phyloP scores from a whole-genome alignment of 2,329 filamentous ascomycete species.

The Phialocephala sp. region DNA sequence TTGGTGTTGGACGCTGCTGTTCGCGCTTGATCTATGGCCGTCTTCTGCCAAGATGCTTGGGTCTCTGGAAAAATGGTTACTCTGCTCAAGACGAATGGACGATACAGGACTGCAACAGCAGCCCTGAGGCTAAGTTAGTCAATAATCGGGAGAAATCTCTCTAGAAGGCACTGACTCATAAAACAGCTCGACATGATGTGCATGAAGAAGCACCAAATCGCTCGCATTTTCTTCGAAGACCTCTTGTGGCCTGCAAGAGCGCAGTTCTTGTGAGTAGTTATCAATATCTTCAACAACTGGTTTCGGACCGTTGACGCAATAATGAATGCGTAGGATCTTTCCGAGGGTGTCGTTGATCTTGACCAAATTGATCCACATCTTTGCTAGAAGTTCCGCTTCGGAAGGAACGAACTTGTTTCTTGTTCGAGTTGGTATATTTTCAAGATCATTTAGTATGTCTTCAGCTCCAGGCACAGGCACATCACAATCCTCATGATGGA shows the following conservation, averaged over 20 bases:
- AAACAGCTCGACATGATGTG: slow-evolving; percentile 26
- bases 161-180: slow-evolving; percentile 24
- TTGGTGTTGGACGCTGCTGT: slow-evolving; percentile 23
- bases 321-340: slow-evolving; percentile 26
- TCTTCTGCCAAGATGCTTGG: slow-evolving; percentile 13
- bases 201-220: slow-evolving; percentile 23
- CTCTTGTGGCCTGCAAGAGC: slow-evolving; percentile 11
- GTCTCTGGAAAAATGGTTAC: neutral
- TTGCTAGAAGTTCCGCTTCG: slow-evolving; percentile 14
- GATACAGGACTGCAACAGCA: slow-evolving; percentile 27
- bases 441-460: slow-evolving; percentile 18
- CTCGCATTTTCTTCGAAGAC: slow-evolving; percentile 10
- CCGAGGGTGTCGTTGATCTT: slow-evolving; percentile 23
- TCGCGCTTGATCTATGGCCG: slow-evolving; percentile 16
- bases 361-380: slow-evolving; percentile 28
- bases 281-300: slow-evolving; percentile 22
- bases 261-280: slow-evolving; percentile 23
- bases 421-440: slow-evolving; percentile 3
- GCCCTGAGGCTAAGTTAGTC: slow-evolving; percentile 16
- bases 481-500: slow-evolving; percentile 47
- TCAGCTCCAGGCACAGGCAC: slow-evolving; percentile 38
- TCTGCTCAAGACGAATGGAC: slow-evolving; percentile 24
- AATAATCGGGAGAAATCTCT: neutral
- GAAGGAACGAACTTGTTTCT: slow-evolving; percentile 19
- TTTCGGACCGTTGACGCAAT: slow-evolving; percentile 24